A percentile compares a stretch with the other conserved stretches of the same genome.
Evolutionary conservation across 2,329 filamentous ascomycete species (phyloP).

Genomic region (Arachnomyces sp.): DNA sequence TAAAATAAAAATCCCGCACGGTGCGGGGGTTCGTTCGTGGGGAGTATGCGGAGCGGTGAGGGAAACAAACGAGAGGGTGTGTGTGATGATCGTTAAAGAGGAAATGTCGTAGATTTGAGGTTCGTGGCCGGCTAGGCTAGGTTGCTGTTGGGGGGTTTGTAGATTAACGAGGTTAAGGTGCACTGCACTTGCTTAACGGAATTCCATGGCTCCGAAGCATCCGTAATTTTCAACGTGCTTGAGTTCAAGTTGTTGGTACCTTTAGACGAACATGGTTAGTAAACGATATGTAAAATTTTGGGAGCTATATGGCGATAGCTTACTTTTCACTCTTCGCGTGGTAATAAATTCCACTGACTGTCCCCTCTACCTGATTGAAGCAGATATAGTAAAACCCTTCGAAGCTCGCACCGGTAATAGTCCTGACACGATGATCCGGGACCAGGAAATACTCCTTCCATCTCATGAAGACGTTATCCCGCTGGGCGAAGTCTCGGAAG

Average conservation of each 20-base stretch:
- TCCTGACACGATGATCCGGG: slow-evolving; percentile 83
- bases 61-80: too few species aligned
- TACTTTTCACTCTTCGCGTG: slow-evolving; percentile 97
- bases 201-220: slow-evolving; percentile 80
- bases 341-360: slow-evolving; percentile 91
- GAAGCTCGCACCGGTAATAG: slow-evolving; percentile 89
- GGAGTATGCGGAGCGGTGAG: too few species aligned
- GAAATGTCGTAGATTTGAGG: too few species aligned
- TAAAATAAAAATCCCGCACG: too few species aligned
- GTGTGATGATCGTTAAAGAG: too few species aligned
- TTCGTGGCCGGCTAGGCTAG: too few species aligned
- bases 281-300: too few species aligned
- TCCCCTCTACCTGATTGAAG: slow-evolving; percentile 85
- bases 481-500: slow-evolving; percentile 62
- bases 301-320: too few species aligned
- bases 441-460: slow-evolving; percentile 99
- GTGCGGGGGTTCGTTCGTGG: too few species aligned
- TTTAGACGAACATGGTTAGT: slow-evolving; percentile 28
- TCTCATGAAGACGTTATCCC: slow-evolving; percentile 92
- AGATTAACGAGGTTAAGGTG: too few species aligned
- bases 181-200: slow-evolving; percentile 52
- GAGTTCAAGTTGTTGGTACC: slow-evolving; percentile 86
- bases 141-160: too few species aligned
- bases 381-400: slow-evolving; percentile 99
- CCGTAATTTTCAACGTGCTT: slow-evolving; percentile 79